Percentiles rank a stretch among this genome's conserved stretches.
phyloP scores from a whole-genome alignment of 768 basidiomycete species.

The Amanita fuliginea region DNA sequence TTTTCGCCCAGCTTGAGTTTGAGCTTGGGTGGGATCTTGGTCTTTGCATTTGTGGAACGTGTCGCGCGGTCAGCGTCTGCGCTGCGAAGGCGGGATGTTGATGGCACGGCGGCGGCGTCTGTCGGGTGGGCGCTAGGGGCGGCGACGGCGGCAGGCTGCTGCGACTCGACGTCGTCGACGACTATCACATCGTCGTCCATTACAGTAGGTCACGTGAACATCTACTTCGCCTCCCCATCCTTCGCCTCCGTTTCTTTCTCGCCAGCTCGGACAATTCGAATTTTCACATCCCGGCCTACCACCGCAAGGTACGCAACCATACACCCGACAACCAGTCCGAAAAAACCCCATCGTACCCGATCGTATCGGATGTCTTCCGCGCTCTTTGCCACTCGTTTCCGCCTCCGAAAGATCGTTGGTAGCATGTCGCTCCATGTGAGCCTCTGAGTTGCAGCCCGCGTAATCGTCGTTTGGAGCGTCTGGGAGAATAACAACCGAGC shows the following conservation, averaged over 20 bases:
- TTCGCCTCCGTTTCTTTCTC: constrained; percentile 3
- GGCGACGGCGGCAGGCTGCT: constrained; percentile 23
- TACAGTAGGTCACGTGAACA: constrained; percentile 3
- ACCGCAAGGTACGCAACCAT: constrained; percentile 27
- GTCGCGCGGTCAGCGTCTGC: constrained; percentile 39
- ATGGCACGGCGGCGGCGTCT: constrained; percentile 4
- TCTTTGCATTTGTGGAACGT: constrained; percentile 39
- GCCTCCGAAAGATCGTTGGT: constrained; percentile 19
- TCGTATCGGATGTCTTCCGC: constrained; percentile 37
- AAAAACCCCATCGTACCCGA: constrained; percentile 43
- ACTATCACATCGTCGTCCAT: constrained; percentile 58
- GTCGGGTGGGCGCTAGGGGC: constrained; percentile 9
- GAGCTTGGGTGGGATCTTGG: constrained; percentile 60
- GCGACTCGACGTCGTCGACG: constrained; percentile 44
- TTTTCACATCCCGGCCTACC: constrained; percentile 10
- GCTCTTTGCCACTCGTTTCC: constrained; percentile 12
- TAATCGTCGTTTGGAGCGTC: not conserved
- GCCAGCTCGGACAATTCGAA: constrained; percentile 6
- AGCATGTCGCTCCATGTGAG: constrained; percentile 21
- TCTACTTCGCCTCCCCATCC: constrained; percentile 1
- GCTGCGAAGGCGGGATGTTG: constrained; percentile 24
- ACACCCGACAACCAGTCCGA: constrained; percentile 32
- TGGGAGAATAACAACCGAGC: constrained; percentile 34
- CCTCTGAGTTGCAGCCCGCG: not conserved
- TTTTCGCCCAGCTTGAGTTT: constrained; percentile 85